Base-by-base conservation (phyloP, 208 protist species). In the Naegleria fowleri region DNA sequence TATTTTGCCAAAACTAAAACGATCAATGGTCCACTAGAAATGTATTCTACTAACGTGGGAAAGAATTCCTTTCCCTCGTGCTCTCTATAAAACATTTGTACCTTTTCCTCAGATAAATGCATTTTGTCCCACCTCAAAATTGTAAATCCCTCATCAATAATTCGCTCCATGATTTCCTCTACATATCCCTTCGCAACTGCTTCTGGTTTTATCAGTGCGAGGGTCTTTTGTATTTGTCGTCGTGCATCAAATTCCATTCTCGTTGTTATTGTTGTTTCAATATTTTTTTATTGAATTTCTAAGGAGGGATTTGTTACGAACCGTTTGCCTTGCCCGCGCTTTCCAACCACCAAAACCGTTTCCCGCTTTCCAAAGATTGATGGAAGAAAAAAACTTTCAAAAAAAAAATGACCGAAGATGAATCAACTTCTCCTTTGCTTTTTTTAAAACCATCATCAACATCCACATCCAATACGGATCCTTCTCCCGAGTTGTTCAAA, bases 161-260 rank as follows among this genome's bases (percentile, higher is more conserved):
- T 86, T 41, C 58, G 43, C 29, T 90, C 88, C 25, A 91, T 39
- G 25, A 93, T 92, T n/a, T 36, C 88, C 3, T 84, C 90, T 52
- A 59, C 55, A 58, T 93, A 83, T 58, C 90, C 90, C 38, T 25
- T 38, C 0, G 19, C 52, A 43, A 84, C 55, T 16, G 84, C 89
- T 36, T 91, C 83, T 7, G 92, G 92, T 86, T 93, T 93, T 41
- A 93, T 93, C 29, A 93, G 36, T 11, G 87, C 92, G 13, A 79
- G 41, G 0, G 92, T 93, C 29, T 83, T 83, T 86, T 83, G 76
- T 40, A 85, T n/a, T 40, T 91, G 55, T 41, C 90, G 33, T 40
- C 41, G 86, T 16, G 75, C 86, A 91, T 87, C 76, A 88, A 79
- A 79, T 88, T 86, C 86, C 13, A 76, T 59, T n/a, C 4, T 76